Conservation (phyloP, 768 basidiomycete genomes). For the Hericium alpestre region DNA sequence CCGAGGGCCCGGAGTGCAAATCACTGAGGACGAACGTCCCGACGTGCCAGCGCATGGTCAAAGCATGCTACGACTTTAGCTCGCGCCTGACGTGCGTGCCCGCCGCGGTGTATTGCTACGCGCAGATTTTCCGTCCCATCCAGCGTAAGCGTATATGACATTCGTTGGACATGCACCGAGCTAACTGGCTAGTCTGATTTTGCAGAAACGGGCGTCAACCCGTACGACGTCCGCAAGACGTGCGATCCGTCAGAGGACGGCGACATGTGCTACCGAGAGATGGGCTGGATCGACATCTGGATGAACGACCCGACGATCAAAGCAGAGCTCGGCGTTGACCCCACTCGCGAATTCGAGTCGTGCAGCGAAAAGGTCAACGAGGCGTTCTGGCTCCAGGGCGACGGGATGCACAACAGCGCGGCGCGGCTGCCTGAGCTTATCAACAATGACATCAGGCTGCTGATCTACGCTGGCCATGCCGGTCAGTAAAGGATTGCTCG, state of each 20-base stretch:
- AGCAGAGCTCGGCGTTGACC: constrained; percentile 65
- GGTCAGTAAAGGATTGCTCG: constrained; percentile 18
- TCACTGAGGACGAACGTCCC: constrained; percentile 35
- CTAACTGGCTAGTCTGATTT: not conserved
- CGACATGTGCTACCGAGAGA: constrained; percentile 61
- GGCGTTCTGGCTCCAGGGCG: constrained; percentile 73
- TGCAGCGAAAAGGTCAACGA: constrained; percentile 77
- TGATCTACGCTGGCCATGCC: constrained; percentile 88
- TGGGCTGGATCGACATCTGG: constrained; percentile 83
- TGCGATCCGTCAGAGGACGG: constrained; percentile 70
- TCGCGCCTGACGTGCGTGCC: constrained; percentile 38
- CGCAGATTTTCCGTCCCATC: constrained; percentile 60
- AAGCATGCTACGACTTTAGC: constrained; percentile 36
- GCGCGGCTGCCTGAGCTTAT: constrained; percentile 70
- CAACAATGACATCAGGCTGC: constrained; percentile 68
- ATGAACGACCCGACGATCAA: constrained; percentile 74
- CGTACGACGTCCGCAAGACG: constrained; percentile 73
- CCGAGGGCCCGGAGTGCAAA: constrained; percentile 34
- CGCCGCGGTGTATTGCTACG: constrained; percentile 71
- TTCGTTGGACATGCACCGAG: not conserved
- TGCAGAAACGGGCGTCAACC: constrained; percentile 67
- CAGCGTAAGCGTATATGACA: constrained; percentile 39
- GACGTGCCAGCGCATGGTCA: constrained; percentile 42
- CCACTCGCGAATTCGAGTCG: constrained; percentile 46
- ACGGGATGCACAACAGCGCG: constrained; percentile 78